A percentile compares a stretch with the other conserved stretches of the same genome.
These are phyloP conservation scores for Hymenoscyphus repandus DNA, from an alignment of 2,329 filamentous ascomycete genomes.

Conservation along the genomic window DNA sequence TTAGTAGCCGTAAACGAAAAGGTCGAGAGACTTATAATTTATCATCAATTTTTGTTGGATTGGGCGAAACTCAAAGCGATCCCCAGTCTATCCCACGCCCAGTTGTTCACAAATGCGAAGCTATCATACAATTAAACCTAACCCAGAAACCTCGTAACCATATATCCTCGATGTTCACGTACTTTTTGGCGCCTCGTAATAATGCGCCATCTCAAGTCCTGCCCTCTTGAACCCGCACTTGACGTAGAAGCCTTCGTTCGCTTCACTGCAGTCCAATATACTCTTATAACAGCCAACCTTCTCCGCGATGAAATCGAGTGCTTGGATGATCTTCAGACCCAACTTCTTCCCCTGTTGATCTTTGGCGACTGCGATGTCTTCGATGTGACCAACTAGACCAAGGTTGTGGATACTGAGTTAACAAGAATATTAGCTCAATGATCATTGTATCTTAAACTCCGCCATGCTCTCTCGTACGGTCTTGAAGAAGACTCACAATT, in stretches of 20 bases:
- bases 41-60: too few relatives aligned
- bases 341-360: conserved; percentile 97
- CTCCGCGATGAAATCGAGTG: conserved; percentile 80
- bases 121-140: conserved; percentile 10
- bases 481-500: conserved; percentile 59
- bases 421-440: background rate
- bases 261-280: conserved; percentile 92
- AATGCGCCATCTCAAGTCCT: conserved; percentile 96
- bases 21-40: too few relatives aligned
- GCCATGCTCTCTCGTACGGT: background rate
- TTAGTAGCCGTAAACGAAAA: too few relatives aligned
- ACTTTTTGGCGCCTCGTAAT: conserved; percentile 78
- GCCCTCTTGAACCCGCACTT: conserved; percentile 94
- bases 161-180: background rate
- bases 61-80: too few relatives aligned
- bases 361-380: conserved; percentile 81
- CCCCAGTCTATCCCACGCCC: too few relatives aligned
- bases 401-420: conserved; percentile 65
- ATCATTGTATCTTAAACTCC: background rate
- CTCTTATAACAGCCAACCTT: conserved; percentile 94
- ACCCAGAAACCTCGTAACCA: background rate
- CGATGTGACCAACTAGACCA: conserved; percentile 86
- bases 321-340: conserved; percentile 85
- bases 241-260: conserved; percentile 95
- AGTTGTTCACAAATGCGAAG: conserved; percentile 3